Evolutionary conservation across 1,284 basidiomycete genomes (phyloP), one percentile per base, ranked within the genome.

Genomic region (Coriolopsis trogii): DNA sequence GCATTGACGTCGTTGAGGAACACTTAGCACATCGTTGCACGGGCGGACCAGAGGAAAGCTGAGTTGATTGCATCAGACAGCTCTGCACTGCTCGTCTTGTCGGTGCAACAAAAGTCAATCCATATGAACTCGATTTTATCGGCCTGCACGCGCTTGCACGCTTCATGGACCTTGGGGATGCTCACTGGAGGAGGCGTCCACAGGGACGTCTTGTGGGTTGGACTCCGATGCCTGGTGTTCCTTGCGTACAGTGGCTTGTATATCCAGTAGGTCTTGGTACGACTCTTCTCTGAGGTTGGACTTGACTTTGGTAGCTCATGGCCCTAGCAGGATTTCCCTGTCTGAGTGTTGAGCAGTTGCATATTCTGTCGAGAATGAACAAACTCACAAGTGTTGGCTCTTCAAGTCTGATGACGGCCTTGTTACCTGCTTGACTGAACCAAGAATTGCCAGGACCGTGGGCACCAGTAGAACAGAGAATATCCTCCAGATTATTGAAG

Each of bases 371-470:
- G n/a, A n/a, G n/a, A n/a, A n/a, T n/a, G n/a, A n/a, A n/a, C n/a
- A n/a, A n/a, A n/a, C n/a, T n/a, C n/a, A n/a, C n/a, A n/a, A n/a
- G n/a, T n/a, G n/a, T n/a, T n/a, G n/a, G n/a, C n/a, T n/a, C n/a
- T n/a, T n/a, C n/a, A n/a, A n/a, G n/a, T n/a, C n/a, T 93, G 59
- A 96, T 81, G 30, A 89, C 78, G 2, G 89, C 84, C 24, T 76
- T 72, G 38, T 76, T 84, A 18, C 82, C 84, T 64, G 93, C 87
- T 37, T 81, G 77, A 20, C 87, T 91, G 51, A 95, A 83, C 93
- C 95, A 99, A 2, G 85, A 84, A 59, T 91, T 85, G 21, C 87
- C 85, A 46, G 85, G 78, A 0, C 93, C 93, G 69, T 96, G 93
- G 3, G 74, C 66, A 28, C 85, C 87, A 15, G 82, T 70, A 0